Base-by-base conservation (phyloP, 345 rosid genomes). In the Eutrema yunnanense region DNA sequence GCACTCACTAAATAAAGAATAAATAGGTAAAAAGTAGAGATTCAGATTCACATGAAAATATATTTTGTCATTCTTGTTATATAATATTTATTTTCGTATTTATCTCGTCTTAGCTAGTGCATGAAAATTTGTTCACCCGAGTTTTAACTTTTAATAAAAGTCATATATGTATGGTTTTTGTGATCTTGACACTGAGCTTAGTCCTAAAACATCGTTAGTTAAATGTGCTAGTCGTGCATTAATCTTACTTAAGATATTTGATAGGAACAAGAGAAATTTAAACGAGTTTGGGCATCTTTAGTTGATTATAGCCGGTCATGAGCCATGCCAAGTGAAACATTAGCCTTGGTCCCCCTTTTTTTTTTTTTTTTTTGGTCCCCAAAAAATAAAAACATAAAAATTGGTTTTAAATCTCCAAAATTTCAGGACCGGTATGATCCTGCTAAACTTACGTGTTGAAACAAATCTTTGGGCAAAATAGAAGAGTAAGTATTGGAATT, bases 1-100 rank as follows among this genome's bases (percentile, higher is more conserved):
- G 50, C 58, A 76, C 68, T 80, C 81, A 65, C 73, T 63, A 77
- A 65, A 58, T 65, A 27, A 50, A 50, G 65, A 60, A 64, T 40
- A 60, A 71, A 48, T 50, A 13, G 61, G 78, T 58, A 50, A 60
- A 52, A 67, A 19, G 62, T 66, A 57, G 51, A 36, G 14, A 59
- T 51, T 42, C 72, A 29, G 72, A 65, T 38, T 65, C 71, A 47
- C 47, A 73, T 65, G 27, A 73, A 53, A 44, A 33, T 55, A 13
- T 4, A 51, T 26, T 26, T 43, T 63, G 29, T 72, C 63, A 62
- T 62, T 62, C 27, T 60, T 50, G 14, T 46, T 47, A 46, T 67
- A 3, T 11, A 27, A 4, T 13, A 38, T 44, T 12, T 46, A 8
- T 27, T 69, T 56, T 26, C 3, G 32, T 38, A 11, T 60, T 71